Conservation (phyloP, 75 land plant genomes). For the Chamaecyparis obtusa region DNA sequence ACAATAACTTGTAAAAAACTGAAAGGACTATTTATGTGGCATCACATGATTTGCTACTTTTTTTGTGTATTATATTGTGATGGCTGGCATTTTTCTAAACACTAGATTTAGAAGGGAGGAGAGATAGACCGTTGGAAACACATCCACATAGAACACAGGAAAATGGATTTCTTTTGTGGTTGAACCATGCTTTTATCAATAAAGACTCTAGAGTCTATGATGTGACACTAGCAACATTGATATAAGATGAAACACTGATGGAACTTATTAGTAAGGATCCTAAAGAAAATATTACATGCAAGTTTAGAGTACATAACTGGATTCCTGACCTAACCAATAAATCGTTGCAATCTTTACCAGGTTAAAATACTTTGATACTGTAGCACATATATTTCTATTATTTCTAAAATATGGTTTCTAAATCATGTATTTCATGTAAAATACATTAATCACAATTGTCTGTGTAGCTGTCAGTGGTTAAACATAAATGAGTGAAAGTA, state of each 20-base stretch:
- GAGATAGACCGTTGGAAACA: too few species aligned
- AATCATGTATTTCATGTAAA: background rate
- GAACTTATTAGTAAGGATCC: background rate
- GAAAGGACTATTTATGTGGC: too few species aligned
- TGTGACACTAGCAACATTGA: background rate
- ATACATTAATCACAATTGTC: background rate
- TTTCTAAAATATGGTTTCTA: background rate
- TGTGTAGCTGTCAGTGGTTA: background rate
- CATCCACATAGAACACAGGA: background rate
- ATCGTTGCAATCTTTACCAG: background rate
- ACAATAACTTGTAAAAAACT: too few species aligned
- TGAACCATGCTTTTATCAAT: background rate
- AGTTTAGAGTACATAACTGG: background rate
- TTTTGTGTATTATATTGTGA: too few species aligned
- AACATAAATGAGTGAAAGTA: background rate
- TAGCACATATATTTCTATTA: background rate
- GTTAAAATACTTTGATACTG: background rate
- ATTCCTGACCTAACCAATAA: background rate
- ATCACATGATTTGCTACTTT: too few species aligned
- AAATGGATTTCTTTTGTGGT: background rate
- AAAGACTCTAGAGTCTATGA: too few species aligned
- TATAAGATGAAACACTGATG: background rate
- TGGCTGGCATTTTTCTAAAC: too few species aligned
- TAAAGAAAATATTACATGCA: background rate
- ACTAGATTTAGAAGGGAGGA: too few species aligned